phyloP scores from a whole-genome alignment of 1,284 basidiomycete genomes.

The Ustanciosporium gigantosporum region DNA sequence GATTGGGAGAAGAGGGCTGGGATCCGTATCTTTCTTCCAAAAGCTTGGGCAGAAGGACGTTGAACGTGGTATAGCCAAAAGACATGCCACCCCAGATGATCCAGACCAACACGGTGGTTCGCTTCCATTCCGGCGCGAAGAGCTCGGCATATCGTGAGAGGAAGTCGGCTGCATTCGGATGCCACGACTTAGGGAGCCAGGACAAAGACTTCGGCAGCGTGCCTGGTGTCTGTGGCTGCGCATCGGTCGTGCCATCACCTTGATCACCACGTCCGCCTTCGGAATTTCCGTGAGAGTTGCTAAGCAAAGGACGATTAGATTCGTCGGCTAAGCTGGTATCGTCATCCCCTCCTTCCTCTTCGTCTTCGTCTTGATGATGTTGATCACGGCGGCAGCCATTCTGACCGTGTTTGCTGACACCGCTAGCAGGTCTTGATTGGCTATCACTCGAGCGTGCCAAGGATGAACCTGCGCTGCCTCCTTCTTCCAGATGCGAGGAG shows the following conservation, averaged over 20 bases:
- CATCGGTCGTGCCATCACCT: neutral
- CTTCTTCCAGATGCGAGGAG: slow-evolving; percentile 7
- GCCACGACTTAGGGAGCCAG: slow-evolving; percentile 29
- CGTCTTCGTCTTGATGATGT: neutral
- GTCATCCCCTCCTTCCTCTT: neutral
- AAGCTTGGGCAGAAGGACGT: slow-evolving; percentile 89
- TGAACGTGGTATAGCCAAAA: slow-evolving; percentile 90
- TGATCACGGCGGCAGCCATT: neutral
- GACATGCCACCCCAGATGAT: slow-evolving; percentile 53
- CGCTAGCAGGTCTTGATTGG: too few species aligned
- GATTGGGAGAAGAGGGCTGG: neutral
- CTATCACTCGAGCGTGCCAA: too few species aligned
- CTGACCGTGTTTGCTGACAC: neutral
- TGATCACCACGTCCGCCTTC: neutral
- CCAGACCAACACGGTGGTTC: slow-evolving; percentile 72
- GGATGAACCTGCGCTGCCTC: neutral
- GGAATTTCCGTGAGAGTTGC: neutral
- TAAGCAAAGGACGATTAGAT: neutral
- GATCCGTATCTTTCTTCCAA: slow-evolving; percentile 62
- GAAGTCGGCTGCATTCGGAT: slow-evolving; percentile 21
- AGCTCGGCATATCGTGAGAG: slow-evolving; percentile 74
- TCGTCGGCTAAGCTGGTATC: neutral
- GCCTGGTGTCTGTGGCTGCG: neutral
- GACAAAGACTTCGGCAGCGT: slow-evolving; percentile 14
- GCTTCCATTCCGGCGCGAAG: slow-evolving; percentile 77